Evolutionary conservation across 2,329 filamentous ascomycete species (phyloP), one percentile per base, ranked within the genome.

Genomic region (Hymenoscyphus scutula): DNA sequence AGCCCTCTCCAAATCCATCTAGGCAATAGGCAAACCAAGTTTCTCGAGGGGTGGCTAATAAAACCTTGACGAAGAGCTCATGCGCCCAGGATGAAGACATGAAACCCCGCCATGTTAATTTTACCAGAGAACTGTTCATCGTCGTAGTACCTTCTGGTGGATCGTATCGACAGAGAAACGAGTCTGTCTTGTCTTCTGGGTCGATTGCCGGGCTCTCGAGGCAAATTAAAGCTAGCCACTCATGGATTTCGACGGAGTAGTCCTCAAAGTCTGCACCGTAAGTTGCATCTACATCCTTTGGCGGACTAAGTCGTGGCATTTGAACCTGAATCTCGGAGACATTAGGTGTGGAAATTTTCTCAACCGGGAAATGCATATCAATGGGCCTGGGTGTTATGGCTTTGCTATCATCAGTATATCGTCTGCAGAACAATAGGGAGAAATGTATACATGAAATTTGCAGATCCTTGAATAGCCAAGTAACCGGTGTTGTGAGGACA

Each of bases 381-480:
- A 87, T 69, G n/a, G 82, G 81, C 67, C 84, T 80, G 8, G 80
- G 78, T n/a, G 68, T 69, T 29, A 79, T 77, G 8, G 73, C 83
- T 84, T 23, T 66, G n/a, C 38, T 76, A 66, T 76, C 71, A 38
- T 65, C 19, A 67, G 57, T 62, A 60, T 65, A 48, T 53, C 63
- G 29, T 51, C 62, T 5, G 5, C 7, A 23, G 7, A 48, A n/a
- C 8, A 19, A 48, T 48, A 7, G 11, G 19, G 41, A 19, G 19
- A 23, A 19, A 23, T 48, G n/a, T n/a, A 23, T 48, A 86, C 83
- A 76, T 65, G 77, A 79, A 68, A 70, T 71, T 58, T 69, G 77
- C 48, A 87, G 74, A 69, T 92, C 89, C 71, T 82, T 88, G 70
- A 95, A 93, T 0, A 98, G 77, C 92, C 94, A 97, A 1, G 84